phyloP scores from a whole-genome alignment of 495 filamentous ascomycete species.

The Hypoxylon perforatum region DNA sequence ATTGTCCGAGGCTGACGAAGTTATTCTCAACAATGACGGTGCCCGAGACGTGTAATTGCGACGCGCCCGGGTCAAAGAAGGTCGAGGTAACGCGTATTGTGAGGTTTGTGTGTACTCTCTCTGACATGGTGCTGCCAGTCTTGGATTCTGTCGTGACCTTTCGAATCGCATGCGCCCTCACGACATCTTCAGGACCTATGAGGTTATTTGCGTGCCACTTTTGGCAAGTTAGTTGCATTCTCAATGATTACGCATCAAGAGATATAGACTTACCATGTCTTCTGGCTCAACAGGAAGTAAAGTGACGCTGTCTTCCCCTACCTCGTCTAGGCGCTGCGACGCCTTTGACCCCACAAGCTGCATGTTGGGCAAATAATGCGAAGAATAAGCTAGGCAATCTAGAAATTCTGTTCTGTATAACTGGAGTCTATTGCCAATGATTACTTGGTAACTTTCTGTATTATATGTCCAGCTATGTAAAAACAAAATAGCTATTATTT shows the following conservation, averaged over 20 bases:
- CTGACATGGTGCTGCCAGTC: slow-evolving; percentile 79
- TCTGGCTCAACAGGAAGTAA: slow-evolving; percentile 91
- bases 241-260: slow-evolving; percentile 1
- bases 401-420: not conserved
- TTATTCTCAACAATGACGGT: slow-evolving; percentile 85
- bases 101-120: slow-evolving; percentile 81
- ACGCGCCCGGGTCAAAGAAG: slow-evolving; percentile 89
- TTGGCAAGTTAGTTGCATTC: not conserved
- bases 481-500: too few species aligned
- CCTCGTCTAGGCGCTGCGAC: slow-evolving; percentile 69
- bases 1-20: slow-evolving; percentile 82
- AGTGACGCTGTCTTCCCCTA: slow-evolving; percentile 82
- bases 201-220: slow-evolving; percentile 98
- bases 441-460: too few species aligned
- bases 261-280: slow-evolving; percentile 78
- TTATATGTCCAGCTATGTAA: too few species aligned
- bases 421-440: too few species aligned
- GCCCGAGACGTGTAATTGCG: slow-evolving; percentile 86
- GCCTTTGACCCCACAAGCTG: slow-evolving; percentile 48
- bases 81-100: slow-evolving; percentile 82
- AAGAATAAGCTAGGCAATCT: not conserved
- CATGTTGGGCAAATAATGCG: slow-evolving; percentile 27
- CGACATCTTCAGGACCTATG: slow-evolving; percentile 79
- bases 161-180: slow-evolving; percentile 85
- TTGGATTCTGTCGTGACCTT: slow-evolving; percentile 76